Evolutionary conservation across 352 stramenopile genomes (phyloP).

Genomic region (Pilasporangium apinafurcum): DNA sequence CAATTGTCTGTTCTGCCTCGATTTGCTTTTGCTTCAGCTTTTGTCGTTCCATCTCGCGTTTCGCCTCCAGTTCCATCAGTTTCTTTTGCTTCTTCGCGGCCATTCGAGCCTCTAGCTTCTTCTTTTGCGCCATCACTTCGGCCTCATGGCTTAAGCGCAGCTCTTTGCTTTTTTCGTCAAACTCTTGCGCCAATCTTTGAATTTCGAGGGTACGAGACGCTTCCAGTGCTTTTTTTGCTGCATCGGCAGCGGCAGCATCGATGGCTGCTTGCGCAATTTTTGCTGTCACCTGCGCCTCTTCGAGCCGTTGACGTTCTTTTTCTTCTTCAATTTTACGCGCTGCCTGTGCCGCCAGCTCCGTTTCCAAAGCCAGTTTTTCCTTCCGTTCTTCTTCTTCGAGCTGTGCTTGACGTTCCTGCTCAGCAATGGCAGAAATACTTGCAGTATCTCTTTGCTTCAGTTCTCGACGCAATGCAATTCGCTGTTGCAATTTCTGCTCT

Average conservation of each 20-base stretch:
- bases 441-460: slow-evolving; percentile 28
- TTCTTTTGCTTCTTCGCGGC: slow-evolving; percentile 77
- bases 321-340: slow-evolving; percentile 44
- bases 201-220: slow-evolving; percentile 38
- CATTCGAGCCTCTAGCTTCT: slow-evolving; percentile 64
- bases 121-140: slow-evolving; percentile 55
- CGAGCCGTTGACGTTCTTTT: slow-evolving; percentile 34
- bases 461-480: slow-evolving; percentile 41
- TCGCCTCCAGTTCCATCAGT: slow-evolving; percentile 61
- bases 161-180: slow-evolving; percentile 52
- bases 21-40: slow-evolving; percentile 34
- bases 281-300: slow-evolving; percentile 33
- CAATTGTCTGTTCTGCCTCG: slow-evolving; percentile 27
- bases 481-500: slow-evolving; percentile 60
- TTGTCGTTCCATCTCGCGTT: slow-evolving; percentile 48
- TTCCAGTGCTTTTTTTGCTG: slow-evolving; percentile 34
- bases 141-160: slow-evolving; percentile 46
- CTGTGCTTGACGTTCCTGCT: slow-evolving; percentile 16
- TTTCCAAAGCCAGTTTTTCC: slow-evolving; percentile 17
- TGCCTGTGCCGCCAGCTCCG: slow-evolving; percentile 19
- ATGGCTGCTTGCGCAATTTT: slow-evolving; percentile 31
- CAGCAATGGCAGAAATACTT: slow-evolving; percentile 6
- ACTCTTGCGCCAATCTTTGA: slow-evolving; percentile 55
- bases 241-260: slow-evolving; percentile 27
- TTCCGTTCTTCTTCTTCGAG: slow-evolving; percentile 28